Evolutionary conservation across 176 grass and related monocot genomes (phyloP).

Genomic region (Avena sativa): DNA sequence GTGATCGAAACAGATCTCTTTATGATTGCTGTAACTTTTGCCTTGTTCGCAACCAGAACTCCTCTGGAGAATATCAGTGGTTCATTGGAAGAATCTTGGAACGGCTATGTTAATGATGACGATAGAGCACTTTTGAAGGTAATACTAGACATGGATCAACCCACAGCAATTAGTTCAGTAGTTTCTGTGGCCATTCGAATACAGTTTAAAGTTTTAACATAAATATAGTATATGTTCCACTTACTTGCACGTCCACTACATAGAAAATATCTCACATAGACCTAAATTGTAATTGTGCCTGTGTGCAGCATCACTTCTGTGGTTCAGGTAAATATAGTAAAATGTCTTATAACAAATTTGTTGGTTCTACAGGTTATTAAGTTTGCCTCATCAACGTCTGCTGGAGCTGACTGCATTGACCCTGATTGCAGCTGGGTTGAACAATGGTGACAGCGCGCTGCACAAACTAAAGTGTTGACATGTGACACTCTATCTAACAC

Average conservation of each 20-base stretch:
- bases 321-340: constrained; percentile 22
- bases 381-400: constrained; percentile 85
- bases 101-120: constrained; percentile 95
- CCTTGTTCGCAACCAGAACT: constrained; percentile 52
- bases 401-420: constrained; percentile 86
- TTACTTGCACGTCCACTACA: constrained; percentile 10
- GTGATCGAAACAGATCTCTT: constrained; percentile 12
- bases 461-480: constrained; percentile 22
- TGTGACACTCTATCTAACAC: not conserved
- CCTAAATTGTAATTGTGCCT: not conserved
- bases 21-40: constrained; percentile 30
- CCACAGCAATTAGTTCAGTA: not conserved
- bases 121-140: constrained; percentile 97
- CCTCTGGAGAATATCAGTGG: constrained; percentile 68
- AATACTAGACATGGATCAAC: not conserved
- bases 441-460: constrained; percentile 68
- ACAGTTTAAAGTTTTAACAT: not conserved
- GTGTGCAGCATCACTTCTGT: constrained; percentile 18
- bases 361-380: constrained; percentile 80
- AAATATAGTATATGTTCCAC: not conserved
- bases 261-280: not conserved
- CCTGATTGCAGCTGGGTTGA: constrained; percentile 89
- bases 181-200: not conserved
- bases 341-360: constrained; percentile 28
- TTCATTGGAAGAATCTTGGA: constrained; percentile 58